Base-by-base conservation (phyloP, 805 yeast species). In the Zygosaccharomyces pseudorouxii region DNA sequence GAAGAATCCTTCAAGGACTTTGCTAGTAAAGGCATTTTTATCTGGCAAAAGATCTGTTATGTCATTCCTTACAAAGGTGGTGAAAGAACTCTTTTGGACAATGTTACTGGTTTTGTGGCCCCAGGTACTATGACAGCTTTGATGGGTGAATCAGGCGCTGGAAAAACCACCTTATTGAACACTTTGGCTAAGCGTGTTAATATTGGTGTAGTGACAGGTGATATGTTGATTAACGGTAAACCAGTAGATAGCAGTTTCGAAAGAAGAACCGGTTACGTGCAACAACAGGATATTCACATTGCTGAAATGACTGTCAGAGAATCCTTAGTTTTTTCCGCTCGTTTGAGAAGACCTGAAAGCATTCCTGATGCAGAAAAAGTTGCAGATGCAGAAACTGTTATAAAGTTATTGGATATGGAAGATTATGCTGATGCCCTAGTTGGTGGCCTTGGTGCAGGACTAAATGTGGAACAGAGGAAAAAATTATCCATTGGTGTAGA, bases 91-190 rank as follows among this genome's bases (percentile, higher is more conserved):
- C 84, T 57, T 79, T 66, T 80, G 59, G 72, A 73, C 49, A 57
- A 72, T 50, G 66, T 74, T 47, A 71, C 71, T 40, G 78, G 78
- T 27, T 73, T 65, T 60, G 70, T 72, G 56, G 63, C 68, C 30
- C 82, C 84, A 2, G 84, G 84, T 39, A 81, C 61, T 71, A 62
- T 79, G 58, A 79, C 83, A 19, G 84, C 84, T 3, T 64, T 79
- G 38, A 79, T 79, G 81, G 84, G 84, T 49, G 83, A 77, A 56
- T 77, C 82, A 2, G 84, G 84, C 54, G 84, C 84, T 16, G 84
- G 84, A 57, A 79, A 79, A 60, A 79, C 84, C 0, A 79, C 84
- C 4, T 63, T 79, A 44, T 68, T 79, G 50, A 79, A 79, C 56
- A 74, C 75, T 29, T 62, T 79, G 50, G 75, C 81, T 39, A 76